Base-by-base conservation (phyloP, 2,329 filamentous ascomycete species). In the Sclerotiophoma versabilis region DNA sequence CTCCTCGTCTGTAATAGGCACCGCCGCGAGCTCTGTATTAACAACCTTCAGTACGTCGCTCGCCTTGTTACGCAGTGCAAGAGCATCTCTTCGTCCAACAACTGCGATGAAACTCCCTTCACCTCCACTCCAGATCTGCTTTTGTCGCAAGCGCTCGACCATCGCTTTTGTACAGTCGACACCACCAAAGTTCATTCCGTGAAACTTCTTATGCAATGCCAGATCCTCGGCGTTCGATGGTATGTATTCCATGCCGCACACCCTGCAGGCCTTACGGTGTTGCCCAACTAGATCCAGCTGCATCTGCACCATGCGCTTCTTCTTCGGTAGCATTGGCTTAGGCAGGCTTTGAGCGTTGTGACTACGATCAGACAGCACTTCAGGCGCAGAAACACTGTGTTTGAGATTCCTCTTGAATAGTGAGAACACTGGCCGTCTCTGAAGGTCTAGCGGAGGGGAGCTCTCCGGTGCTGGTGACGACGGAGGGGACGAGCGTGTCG, bases 231-330 rank as follows among this genome's bases (percentile, higher is more conserved):
- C 73, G 43, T 83, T 83, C 0, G 85, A 87, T 4, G 85, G 83
- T 27, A 85, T 80, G 62, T 88, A 89, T 47, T 87, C 84, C 87
- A 89, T 89, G 1, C 84, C 83, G 63, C 87, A 89, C 2, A 76
- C 77, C 30, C 77, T 76, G 72, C 87, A 89, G 10, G 80, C 83
- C 60, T 82, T 83, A 39, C 83, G 79, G 32, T 81, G 74, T 34
- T 83, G 79, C 32, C 79, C 76, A 2, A 84, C 85, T 11, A 87
- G 75, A 62, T 85, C 84, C 55, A 88, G 80, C 62, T 85, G 83
- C 77, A 85, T 85, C 66, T 88, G 85, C 43, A 81, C 81, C 54
- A 87, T 65, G 23, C 69, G 68, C 51, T 71, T 72, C 54, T 65
- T 68, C 61, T 58, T 64, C 26, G 53, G 64, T 7, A 68, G 66